Conservation (phyloP, 2,329 filamentous ascomycete genomes). For the Huntiella bhutanensis region DNA sequence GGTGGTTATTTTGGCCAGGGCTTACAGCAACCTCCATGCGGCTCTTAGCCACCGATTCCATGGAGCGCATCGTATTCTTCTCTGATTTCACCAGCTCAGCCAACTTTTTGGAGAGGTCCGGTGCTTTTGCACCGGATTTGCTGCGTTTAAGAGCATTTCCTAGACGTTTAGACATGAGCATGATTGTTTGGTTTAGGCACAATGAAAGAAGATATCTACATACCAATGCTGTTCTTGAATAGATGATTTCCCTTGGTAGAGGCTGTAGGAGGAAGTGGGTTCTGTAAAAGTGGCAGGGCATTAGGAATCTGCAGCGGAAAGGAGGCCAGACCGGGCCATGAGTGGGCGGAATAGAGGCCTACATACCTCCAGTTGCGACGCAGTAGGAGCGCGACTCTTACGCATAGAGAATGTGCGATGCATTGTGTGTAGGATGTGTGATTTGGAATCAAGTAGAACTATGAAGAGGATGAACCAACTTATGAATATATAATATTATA, state of each 20-base stretch:
- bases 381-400: slow-evolving; percentile 87
- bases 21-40: slow-evolving; percentile 95
- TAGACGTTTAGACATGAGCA: slow-evolving; percentile 15
- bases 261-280: slow-evolving; percentile 78
- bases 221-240: slow-evolving; percentile 74
- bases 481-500: too few relatives aligned
- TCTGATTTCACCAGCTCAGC: slow-evolving; percentile 99
- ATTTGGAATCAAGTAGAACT: background rate
- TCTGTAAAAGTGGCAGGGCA: slow-evolving; percentile 32
- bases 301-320: slow-evolving; percentile 6
- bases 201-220: slow-evolving; percentile 20
- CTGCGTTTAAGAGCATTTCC: slow-evolving; percentile 54
- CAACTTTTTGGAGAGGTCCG: slow-evolving; percentile 93
- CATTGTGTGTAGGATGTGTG: slow-evolving; percentile 35
- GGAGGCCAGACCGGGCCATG: background rate
- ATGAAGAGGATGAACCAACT: too few relatives aligned
- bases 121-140: slow-evolving; percentile 55
- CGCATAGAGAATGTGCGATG: slow-evolving; percentile 99
- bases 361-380: slow-evolving; percentile 49
- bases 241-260: slow-evolving; percentile 79
- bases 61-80: slow-evolving; percentile 98
- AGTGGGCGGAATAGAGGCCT: too few relatives aligned
- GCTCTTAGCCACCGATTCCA: slow-evolving; percentile 87
- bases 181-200: background rate
- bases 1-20: slow-evolving; percentile 13